Evolutionary conservation across 2,329 filamentous ascomycete genomes (phyloP), one percentile per base, ranked within the genome.

Genomic region (Aureobasidium sp.): DNA sequence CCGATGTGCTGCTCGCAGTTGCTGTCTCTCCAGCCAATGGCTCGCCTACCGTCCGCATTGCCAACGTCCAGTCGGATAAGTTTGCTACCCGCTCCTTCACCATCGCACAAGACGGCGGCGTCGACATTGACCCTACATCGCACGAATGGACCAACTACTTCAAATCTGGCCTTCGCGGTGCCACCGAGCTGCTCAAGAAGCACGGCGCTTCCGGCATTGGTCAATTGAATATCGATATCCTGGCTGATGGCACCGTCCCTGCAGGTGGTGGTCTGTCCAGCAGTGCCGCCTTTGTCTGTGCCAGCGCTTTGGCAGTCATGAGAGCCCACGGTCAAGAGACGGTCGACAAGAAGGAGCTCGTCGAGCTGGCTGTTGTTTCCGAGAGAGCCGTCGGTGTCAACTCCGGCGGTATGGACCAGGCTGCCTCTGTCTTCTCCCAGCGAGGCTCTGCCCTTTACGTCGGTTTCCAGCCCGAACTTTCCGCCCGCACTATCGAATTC

Each of bases 61-160:
- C 88, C 61, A 97, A 97, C 73, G 81, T 95, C 14, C 83, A 90
- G 65, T 80, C 82, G 17, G 78, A 84, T 58, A 92, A 88, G 74
- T 99, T 96, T 72, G 83, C 89, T 1, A 76, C 86, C 1, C 84
- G 84, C 67, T 85, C 89, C 68, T 95, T 97, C 72, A 81, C 85
- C 49, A 82, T 97, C 9, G 84, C 88, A 2, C 67, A 72, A n/a
- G 76, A 79, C 60, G 79, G 78, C 48, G 76, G 78, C n/a, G 75
- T 80, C 17, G 72, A 77, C 12, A 96, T 99, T 69, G 91, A 97
- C 74, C 84, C 90, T 8, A 86, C 85, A 20, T 84, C 88, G 68
- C 89, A 95, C 67, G 91, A 97, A 77, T 99, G 94, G 94, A 89
- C 91, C 63, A 99, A 97, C 74, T 99, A 99, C 81, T 97, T 99